Evolutionary conservation across 345 rosid genomes (phyloP).

Genomic region (Ceriops tagal): DNA sequence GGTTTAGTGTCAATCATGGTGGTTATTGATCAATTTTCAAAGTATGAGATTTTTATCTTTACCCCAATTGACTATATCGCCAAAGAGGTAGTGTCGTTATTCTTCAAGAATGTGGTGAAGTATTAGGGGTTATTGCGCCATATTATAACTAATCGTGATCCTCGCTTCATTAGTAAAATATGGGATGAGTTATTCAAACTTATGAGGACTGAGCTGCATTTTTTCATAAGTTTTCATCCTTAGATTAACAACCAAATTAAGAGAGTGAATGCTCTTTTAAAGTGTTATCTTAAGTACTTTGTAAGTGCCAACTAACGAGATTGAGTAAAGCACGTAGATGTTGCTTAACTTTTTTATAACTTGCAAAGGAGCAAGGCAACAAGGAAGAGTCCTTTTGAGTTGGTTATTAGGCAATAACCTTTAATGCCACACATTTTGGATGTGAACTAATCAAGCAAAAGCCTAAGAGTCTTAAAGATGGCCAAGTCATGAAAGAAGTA

Average conservation of each 20-base stretch:
- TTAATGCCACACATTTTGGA: background rate
- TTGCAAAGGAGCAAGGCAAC: background rate
- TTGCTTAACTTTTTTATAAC: conserved; percentile 12
- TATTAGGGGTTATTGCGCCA: background rate
- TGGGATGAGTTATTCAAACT: background rate
- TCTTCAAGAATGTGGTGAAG: background rate
- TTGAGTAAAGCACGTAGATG: background rate
- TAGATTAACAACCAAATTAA: background rate
- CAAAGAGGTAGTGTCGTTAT: background rate
- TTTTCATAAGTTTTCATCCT: background rate
- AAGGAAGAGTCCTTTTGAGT: accelerated
- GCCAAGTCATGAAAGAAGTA: too few relatives aligned
- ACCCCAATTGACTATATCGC: background rate
- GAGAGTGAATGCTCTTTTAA: background rate
- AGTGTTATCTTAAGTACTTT: background rate
- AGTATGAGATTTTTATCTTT: background rate
- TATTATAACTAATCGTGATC: background rate
- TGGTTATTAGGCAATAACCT: background rate
- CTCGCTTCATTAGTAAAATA: background rate
- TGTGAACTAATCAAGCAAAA: background rate
- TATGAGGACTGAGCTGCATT: background rate
- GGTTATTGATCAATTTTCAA: background rate
- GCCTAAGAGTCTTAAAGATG: background rate
- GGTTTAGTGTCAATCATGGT: background rate
- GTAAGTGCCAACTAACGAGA: background rate